A percentile compares a stretch with the other conserved stretches of the same genome.
These are phyloP conservation scores for Trichoderma arundinaceum DNA, from an alignment of 2,329 filamentous ascomycete species.

Conservation along the genomic window DNA sequence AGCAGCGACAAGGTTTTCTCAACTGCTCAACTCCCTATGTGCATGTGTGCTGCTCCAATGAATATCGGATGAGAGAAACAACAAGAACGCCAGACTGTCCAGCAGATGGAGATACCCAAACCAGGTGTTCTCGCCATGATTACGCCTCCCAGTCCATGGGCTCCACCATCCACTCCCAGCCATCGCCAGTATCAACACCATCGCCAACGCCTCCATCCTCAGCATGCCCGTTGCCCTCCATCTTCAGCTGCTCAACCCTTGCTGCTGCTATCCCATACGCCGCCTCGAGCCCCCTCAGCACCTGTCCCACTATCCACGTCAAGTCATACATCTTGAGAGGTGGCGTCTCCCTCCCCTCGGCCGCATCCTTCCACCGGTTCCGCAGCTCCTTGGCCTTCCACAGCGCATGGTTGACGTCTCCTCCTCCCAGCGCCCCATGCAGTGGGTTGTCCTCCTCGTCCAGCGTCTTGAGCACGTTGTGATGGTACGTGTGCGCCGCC, in stretches of 20 bases:
- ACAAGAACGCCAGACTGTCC: neutral
- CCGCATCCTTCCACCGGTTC: constrained; percentile 74
- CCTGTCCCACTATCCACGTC: constrained; percentile 60
- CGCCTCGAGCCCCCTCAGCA: constrained; percentile 64
- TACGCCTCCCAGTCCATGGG: constrained; percentile 48
- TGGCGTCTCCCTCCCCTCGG: constrained; percentile 50
- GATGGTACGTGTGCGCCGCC: constrained; percentile 66
- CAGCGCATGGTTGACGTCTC: constrained; percentile 63
- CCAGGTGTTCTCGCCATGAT: neutral
- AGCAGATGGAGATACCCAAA: neutral
- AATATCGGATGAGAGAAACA: too few relatives aligned
- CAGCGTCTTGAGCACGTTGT: constrained; percentile 69
- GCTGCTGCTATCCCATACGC: constrained; percentile 59
- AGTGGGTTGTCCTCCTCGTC: constrained; percentile 64
- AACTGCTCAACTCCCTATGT: neutral
- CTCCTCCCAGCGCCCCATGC: constrained; percentile 58
- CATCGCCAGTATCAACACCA: constrained; percentile 36
- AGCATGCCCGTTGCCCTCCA: constrained; percentile 44
- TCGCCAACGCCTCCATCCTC: constrained; percentile 27
- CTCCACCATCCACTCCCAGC: constrained; percentile 51
- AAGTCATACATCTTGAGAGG: constrained; percentile 66
- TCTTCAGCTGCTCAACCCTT: constrained; percentile 47
- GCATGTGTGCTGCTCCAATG: neutral
- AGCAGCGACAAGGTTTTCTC: neutral
- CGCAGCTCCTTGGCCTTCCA: constrained; percentile 71